Evolutionary conservation across 148 eudicot genomes (phyloP), one percentile per base, ranked within the genome.

Genomic region (Camellia sinensis): DNA sequence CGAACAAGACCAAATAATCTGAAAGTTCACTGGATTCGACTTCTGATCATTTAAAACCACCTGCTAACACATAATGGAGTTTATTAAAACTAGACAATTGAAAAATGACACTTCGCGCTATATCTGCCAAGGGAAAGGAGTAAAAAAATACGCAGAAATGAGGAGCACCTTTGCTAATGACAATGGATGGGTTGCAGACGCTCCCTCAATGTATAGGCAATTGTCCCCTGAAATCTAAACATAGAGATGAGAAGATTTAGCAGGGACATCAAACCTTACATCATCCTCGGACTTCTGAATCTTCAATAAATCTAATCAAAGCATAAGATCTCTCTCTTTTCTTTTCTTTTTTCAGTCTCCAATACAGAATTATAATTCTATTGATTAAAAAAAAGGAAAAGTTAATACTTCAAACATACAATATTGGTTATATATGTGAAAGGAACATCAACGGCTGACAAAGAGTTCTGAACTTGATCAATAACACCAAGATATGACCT

Each of bases 141-240:
- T 64, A 43, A 9, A 12, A 3, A 45, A 15, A 65, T 60, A 67
- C 12, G 13, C 29, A 78, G 54, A 56, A 62, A 40, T 66, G 22
- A 40, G n/a, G 43, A 75, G 40, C 66, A 94, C 98, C 95, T 94
- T 94, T 69, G 98, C 98, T 84, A 94, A 88, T 68, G 98, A 91
- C 78, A 86, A 67, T 29, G 98, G 97, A 79, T 84, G 89, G 72
- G 79, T 85, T 59, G 91, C 95, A 87, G 98, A 91, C 61, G 89
- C 98, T 44, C 95, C 98, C 88, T 92, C 97, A 66, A 91, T 82
- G 80, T 88, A 94, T 40, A 94, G 85, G 85, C 89, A 86, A 52
- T 80, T 56, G 40, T 2, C 41, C 69, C 92, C 89, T 50, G 82
- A 84, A 69, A 81, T 83, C 98, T 94, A 86, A 81, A 62, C 62